Conservation (phyloP, 768 basidiomycete species). For the Panus rudis region DNA sequence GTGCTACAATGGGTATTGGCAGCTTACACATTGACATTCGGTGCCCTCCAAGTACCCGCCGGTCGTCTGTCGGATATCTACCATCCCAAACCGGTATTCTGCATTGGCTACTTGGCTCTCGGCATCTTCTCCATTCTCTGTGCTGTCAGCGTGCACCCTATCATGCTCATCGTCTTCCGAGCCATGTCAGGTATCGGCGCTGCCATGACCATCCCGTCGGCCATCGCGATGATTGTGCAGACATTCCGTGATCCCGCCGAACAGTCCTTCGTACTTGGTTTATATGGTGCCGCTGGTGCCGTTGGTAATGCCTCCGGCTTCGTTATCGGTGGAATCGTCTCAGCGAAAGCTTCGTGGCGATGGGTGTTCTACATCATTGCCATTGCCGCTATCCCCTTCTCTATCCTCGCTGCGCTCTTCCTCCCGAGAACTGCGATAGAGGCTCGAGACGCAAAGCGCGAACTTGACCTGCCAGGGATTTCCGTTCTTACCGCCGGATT, state of each 20-base stretch:
- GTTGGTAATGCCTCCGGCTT: constrained; percentile 3
- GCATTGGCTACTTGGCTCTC: constrained; percentile 4
- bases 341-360: constrained; percentile 4
- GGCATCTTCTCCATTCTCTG: constrained; percentile 9
- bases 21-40: constrained; percentile 8
- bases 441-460: neutral
- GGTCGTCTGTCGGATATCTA: constrained; percentile 8
- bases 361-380: constrained; percentile 7
- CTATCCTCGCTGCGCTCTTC: constrained; percentile 1
- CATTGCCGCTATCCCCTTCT: constrained; percentile 5
- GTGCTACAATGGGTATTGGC: constrained; percentile 4
- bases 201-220: constrained; percentile 8
- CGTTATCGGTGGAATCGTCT: constrained; percentile 3
- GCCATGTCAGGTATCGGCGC: constrained; percentile 5
- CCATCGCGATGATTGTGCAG: constrained; percentile 7
- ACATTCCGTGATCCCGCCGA: constrained; percentile 5
- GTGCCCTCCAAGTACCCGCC: constrained; percentile 8
- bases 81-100: constrained; percentile 8
- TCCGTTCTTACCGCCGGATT: constrained; percentile 2
- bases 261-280: constrained; percentile 2
- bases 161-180: constrained; percentile 9
- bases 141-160: constrained; percentile 8
- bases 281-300: constrained; percentile 6
- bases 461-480: constrained; percentile 3
- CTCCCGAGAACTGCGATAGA: neutral